Conservation (phyloP, 1,139 yeast genomes). For the Saccharomyces pastorianus region DNA sequence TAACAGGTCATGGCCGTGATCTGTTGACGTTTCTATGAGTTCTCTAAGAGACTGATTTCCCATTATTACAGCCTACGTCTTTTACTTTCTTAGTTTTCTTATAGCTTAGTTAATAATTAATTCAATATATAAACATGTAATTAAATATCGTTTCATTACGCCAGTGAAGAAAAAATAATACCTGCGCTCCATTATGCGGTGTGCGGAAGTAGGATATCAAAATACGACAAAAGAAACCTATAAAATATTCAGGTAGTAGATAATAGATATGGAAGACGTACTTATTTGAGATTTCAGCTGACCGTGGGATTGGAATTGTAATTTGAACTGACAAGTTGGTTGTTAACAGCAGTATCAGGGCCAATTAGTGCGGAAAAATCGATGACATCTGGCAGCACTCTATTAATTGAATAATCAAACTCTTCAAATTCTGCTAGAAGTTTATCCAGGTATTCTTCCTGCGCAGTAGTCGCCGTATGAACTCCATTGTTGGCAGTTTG, state of each 20-base stretch:
- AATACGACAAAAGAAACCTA: background rate
- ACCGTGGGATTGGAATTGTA: background rate
- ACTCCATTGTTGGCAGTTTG: background rate
- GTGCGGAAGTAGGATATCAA: background rate
- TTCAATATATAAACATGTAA: background rate
- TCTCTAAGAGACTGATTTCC: background rate
- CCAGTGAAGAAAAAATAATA: background rate
- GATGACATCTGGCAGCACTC: background rate
- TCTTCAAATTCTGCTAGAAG: background rate
- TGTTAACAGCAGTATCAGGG: background rate
- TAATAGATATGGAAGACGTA: background rate
- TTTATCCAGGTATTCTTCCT: background rate
- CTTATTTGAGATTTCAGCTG: background rate
- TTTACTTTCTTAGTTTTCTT: background rate
- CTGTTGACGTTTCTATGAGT: conserved; percentile 2
- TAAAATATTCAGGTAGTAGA: background rate
- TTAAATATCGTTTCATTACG: background rate
- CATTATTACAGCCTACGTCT: background rate
- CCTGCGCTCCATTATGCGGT: background rate
- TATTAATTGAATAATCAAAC: background rate
- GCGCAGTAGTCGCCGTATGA: background rate
- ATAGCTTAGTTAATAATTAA: background rate
- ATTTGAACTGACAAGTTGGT: background rate
- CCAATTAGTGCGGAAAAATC: background rate
- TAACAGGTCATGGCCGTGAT: conserved; percentile 16